Base-by-base conservation (phyloP, 2,329 filamentous ascomycete genomes). In the Akanthomyces lecanii region DNA sequence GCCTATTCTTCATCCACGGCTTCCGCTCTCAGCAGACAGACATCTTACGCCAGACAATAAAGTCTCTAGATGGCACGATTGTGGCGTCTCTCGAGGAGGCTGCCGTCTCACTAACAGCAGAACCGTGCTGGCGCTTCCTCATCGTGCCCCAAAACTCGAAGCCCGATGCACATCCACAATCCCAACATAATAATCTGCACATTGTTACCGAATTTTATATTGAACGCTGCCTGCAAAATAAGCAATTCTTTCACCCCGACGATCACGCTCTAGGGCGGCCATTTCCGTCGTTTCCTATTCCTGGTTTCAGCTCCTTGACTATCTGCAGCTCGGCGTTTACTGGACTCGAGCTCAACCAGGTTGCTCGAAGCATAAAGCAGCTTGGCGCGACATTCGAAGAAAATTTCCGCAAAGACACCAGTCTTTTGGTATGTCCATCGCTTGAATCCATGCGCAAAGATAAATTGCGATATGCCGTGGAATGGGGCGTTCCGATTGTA, bases 121-220 rank as follows among this genome's bases (percentile, higher is more conserved):
- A 73, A 42, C 66, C 75, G 50, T 66, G 67, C 1, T 75, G 76
- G 61, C 78, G 81, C 14, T 83, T 85, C 65, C 69, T 86, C 38
- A 75, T 86, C 50, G 82, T 87, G 1, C 83, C 84, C 2, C 84
- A 86, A 64, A 71, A 69, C 8, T 81, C 82, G 0, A 76, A 77
- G 16, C 76, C 81, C 1, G 75, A 78, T 1, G 76, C 77, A 0
- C 80, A 82, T 52, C 82, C 75, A 10, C 69, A 67, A 10, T 63
- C 71, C 10, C 69, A 70, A 5, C 73, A 77, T 53, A 77, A 76
- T 23, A 66, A 74, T 33, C 71, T 84, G 8, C 72, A 80, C 57
- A 72, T 83, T 50, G 87, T 96, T 38, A 98, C 92, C 12, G 92
- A 97, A 71, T 96, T 95, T 82, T 99, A 94, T 84, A 82, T 99